Base-by-base conservation (phyloP, 1,284 basidiomycete species). In the Inonotus hispidus region DNA sequence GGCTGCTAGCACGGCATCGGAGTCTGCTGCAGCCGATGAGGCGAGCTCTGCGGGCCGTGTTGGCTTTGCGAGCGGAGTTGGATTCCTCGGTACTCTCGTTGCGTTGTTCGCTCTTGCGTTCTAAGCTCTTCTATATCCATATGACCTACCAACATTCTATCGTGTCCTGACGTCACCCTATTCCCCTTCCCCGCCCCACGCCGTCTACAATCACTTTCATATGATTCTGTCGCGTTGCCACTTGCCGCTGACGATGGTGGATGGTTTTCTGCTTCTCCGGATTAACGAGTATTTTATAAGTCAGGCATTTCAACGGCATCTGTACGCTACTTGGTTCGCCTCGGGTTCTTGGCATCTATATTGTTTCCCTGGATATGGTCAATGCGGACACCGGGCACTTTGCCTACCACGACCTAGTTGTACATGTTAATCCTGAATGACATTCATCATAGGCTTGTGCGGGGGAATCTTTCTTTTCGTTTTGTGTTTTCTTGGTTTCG, bases 51-150 rank as follows among this genome's bases (percentile, higher is more conserved):
- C 69, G 23, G 35, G 53, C 14, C 19, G 37, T 29, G 47, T 35
- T 10, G 57, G 43, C 13, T 45, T 58, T 58, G 58, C 64, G 21
- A 64, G 64, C 27, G 54, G 71, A 21, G 63, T 67, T 32, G 65
- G 73, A 52, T 68, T 68, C 53, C 66, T 68, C 27, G 69, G 68
- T 46, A 61, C 68, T 54, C 68, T 68, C 39, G 68, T 70, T 19
- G 65, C 73, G 49, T 7, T 62, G 14, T 53, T 53, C 19, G 41
- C 47, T 25, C 32, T 54, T 38, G 55, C 47, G 11, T 21, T 61
- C 49, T 61, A 58, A 61, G 21, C 27, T 46, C 29, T 1, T 49
- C 25, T 19, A 52, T 52, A 25, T 4, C 46, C 46, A 49, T 49
- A 21, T 19, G 11, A 11, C 46, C 23, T 6, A n/a, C 23, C 29